These are phyloP conservation scores for Tulasnella calospora DNA, from an alignment of 768 basidiomycete species.

Conservation along the genomic window DNA sequence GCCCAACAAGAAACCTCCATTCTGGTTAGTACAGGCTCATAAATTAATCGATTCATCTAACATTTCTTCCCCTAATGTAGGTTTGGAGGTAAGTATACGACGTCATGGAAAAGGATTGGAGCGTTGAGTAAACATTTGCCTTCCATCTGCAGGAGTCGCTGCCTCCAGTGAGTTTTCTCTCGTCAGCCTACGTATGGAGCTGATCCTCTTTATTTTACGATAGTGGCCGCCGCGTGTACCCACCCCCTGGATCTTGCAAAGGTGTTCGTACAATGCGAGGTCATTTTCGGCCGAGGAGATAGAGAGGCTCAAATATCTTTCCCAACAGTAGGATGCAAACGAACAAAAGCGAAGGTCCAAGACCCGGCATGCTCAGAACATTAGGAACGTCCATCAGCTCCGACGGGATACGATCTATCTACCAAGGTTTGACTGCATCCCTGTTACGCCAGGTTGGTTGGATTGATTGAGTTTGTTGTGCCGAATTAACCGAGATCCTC, in stretches of 20 bases:
- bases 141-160: constrained; percentile 22
- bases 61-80: not conserved
- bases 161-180: constrained; percentile 26
- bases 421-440: constrained; percentile 27
- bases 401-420: constrained; percentile 19
- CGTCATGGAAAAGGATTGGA: not conserved
- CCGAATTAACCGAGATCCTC: not conserved
- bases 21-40: constrained; percentile 6
- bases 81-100: constrained; percentile 17
- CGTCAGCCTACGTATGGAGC: not conserved
- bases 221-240: constrained; percentile 28
- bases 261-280: constrained; percentile 17
- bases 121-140: not conserved
- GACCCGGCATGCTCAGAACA: constrained; percentile 25
- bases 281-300: not conserved
- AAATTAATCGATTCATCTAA: not conserved
- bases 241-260: constrained; percentile 29
- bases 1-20: constrained; percentile 12
- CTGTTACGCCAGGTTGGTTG: constrained; percentile 26
- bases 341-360: constrained; percentile 18
- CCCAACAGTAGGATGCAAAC: constrained; percentile 28
- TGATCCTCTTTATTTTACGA: not conserved
- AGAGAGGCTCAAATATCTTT: not conserved
- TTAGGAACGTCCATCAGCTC: constrained; percentile 15
- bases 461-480: not conserved